phyloP scores from a whole-genome alignment of 208 protist species.

The Crithidia bombi region DNA sequence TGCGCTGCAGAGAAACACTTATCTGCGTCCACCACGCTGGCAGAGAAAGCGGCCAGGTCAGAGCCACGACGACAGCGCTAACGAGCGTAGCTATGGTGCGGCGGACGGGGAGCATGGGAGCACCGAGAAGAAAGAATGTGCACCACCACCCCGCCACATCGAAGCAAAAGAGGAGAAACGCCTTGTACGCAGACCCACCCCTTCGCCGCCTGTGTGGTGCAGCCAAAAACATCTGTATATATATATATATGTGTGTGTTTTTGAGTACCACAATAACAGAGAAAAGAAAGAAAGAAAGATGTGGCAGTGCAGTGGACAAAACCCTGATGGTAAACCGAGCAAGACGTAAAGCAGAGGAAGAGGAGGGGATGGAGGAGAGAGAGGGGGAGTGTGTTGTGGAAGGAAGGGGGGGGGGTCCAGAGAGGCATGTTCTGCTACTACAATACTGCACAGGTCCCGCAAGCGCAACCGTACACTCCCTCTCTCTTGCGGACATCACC shows the following conservation, averaged over 20 bases:
- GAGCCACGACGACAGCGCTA: conserved; percentile 14
- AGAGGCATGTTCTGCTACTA: too few species aligned
- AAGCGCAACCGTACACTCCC: too few species aligned
- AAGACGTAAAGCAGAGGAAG: background rate
- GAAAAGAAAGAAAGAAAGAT: conserved; percentile 7
- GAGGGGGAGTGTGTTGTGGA: too few species aligned
- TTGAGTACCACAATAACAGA: too few species aligned
- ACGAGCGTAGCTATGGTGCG: conserved; percentile 15
- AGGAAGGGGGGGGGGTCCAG: too few species aligned
- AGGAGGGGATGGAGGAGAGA: background rate
- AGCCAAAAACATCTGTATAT: background rate
- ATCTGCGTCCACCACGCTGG: conserved; percentile 8
- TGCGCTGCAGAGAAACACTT: background rate
- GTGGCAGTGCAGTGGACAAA: too few species aligned
- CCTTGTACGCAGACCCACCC: too few species aligned
- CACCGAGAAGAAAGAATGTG: conserved; percentile 34
- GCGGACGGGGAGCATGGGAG: conserved; percentile 11
- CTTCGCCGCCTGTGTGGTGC: background rate
- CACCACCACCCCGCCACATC: conserved; percentile 23
- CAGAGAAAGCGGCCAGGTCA: conserved; percentile 29
- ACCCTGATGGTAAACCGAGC: too few species aligned
- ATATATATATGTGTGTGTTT: background rate
- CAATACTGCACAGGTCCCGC: too few species aligned
- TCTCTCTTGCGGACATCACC: too few species aligned
- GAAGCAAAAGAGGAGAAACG: background rate